Base-by-base conservation (phyloP, 768 basidiomycete species). In the Auriscalpium vulgare region DNA sequence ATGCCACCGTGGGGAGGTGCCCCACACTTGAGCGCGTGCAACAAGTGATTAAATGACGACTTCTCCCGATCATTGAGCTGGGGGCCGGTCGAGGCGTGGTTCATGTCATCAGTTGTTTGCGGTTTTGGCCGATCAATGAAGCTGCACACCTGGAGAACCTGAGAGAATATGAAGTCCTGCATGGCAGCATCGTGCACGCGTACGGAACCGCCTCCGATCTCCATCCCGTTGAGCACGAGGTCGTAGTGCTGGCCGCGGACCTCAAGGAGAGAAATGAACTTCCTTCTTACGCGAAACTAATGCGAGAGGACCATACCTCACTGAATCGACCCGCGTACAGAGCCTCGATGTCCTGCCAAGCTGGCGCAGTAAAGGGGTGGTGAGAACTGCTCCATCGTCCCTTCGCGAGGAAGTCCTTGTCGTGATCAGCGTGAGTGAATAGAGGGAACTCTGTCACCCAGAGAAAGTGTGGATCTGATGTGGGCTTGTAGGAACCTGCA, bases 401-500 rank as follows among this genome's bases (percentile, higher is more conserved):
- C 55, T 83, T 79, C 4, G 92, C 88, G 35, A 93, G 71, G 66
- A 86, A 82, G 38, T 89, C 84, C 72, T 97, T 97, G 74, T 97
- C 94, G 54, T 78, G 76, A 68, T 97, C 94, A 38, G 86, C 83
- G 35, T 78, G 83, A 14, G 94, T 84, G 74, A 95, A 97, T 21
- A 97, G 77, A 13, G 95, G 95, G 68, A 97, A 97, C 68, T 95
- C 93, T 5, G 92, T 95, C 53, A 97, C 82, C 95, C 95, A 97
- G 17, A 95, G 76, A 71, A 97, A 95, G 68, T 91, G 87, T 49
- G 91, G 91, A 23, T 71, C 70, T 34, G 75, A 53, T 3, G 84
- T 71, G 10, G 85, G 75, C 14, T 67, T 69, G 56, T 62, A 85
- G 76, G 50, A 82, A 78, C 51, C 84, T 88, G 87, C 63, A 52